Base-by-base conservation (phyloP, 2,329 filamentous ascomycete genomes). In the Sporothrix pseudoabietina region DNA sequence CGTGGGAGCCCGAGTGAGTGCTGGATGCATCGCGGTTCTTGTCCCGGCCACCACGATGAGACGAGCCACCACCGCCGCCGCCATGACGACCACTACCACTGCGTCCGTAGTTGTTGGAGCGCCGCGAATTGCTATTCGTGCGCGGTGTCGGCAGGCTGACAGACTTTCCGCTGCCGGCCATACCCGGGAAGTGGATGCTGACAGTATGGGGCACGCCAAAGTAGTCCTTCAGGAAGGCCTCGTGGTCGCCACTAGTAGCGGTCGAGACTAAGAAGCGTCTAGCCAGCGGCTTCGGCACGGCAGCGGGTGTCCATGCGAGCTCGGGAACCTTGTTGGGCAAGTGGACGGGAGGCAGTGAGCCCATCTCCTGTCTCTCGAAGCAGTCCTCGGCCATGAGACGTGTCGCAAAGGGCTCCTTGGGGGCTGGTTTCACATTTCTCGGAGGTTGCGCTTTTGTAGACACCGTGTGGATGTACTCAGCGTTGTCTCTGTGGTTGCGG, bases 291-390 rank as follows among this genome's bases (percentile, higher is more conserved):
- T 89, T 90, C 49, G 86, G 85, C 55, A 86, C 82, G 14, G 84
- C 79, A 7, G 87, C 88, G 16, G 89, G 87, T 72, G 86, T 84
- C 90, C 90, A 93, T 19, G 89, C 87, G 49, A 87, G 85, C 49
- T 88, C 86, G 0, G 91, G 90, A 4, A 86, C 86, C 73, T 86
- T 86, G 65, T 86, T 84, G 8, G 92, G 92, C n/a, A 94, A 82
- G 72, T 87, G 87, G 32, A 94, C 89, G 30, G 87, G 85, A 0
- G 92, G 92, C n/a, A 93, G 82, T 8, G 92, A 94, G 3, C 92
- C 92, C 84, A 92, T 92, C 80, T 94, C 91, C 78, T 92, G 91
- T 78, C 94, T 91, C 78, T 93, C 92, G 76, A 94, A 94, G 76
- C 92, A 93, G 75, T 92, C 90, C 76, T 94, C 92, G 6, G 92